phyloP scores from a whole-genome alignment of 148 eudicot genomes.

The Beta vulgaris region DNA sequence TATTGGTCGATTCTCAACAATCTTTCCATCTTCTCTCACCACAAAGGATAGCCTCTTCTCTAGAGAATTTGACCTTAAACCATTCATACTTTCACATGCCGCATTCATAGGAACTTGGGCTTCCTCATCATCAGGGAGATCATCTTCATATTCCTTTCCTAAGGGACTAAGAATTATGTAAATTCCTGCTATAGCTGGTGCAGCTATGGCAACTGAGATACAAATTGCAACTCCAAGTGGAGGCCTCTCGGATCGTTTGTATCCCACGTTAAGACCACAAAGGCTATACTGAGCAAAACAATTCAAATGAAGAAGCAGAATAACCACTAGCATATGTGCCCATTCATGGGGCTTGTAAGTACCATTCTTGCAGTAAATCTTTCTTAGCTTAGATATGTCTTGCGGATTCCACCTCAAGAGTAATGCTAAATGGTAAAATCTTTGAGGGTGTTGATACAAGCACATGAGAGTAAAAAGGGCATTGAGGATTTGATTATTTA shows the following conservation, averaged over 20 bases:
- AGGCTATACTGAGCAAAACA: conserved; percentile 87
- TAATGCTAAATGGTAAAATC: conserved; percentile 68
- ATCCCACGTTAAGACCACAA: conserved; percentile 82
- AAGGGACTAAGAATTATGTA: conserved; percentile 84
- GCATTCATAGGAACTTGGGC: conserved; percentile 39
- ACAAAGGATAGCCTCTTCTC: conserved; percentile 72
- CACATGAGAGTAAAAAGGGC: conserved; percentile 94
- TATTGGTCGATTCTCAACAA: conserved; percentile 38
- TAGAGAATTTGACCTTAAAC: conserved; percentile 34
- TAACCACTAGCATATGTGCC: conserved; percentile 87
- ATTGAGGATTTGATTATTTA: conserved; percentile 91
- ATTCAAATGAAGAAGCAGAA: conserved; percentile 62
- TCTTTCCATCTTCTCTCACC: conserved; percentile 42
- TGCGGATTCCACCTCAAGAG: conserved; percentile 74
- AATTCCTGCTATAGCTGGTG: conserved; percentile 86
- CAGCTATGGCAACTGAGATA: conserved; percentile 81
- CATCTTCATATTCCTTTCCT: conserved; percentile 64
- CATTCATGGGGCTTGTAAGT: conserved; percentile 95
- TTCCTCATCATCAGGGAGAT: conserved; percentile 58
- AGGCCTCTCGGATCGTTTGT: conserved; percentile 74
- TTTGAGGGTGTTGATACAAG: conserved; percentile 83
- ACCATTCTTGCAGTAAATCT: conserved; percentile 83
- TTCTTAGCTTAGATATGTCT: conserved; percentile 67
- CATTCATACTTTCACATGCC: conserved; percentile 26
- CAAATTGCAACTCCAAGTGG: conserved; percentile 69